Conservation (phyloP, 2,329 filamentous ascomycete species). For the Tolypocladium guangdongense region DNA sequence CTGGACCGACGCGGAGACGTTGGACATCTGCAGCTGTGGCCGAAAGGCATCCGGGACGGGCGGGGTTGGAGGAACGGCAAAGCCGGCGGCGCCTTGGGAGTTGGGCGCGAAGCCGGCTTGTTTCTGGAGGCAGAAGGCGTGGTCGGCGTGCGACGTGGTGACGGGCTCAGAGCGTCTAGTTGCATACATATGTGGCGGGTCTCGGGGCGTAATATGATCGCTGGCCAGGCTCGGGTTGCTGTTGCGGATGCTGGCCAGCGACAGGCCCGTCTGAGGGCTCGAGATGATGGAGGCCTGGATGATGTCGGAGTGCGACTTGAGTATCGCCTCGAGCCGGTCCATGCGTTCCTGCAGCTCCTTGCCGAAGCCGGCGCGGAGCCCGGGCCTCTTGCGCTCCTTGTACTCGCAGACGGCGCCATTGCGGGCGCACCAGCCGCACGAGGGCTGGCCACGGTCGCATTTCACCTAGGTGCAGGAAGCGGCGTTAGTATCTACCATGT, state of each 20-base stretch:
- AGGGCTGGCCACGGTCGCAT: conserved; percentile 66
- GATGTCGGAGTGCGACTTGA: conserved; percentile 55
- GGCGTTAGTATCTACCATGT: background rate
- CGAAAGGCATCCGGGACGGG: conserved; percentile 39
- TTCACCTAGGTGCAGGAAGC: conserved; percentile 42
- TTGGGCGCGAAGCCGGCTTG: conserved; percentile 36
- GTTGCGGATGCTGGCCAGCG: conserved; percentile 32
- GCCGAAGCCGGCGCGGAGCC: conserved; percentile 56
- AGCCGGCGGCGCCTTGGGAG: conserved; percentile 35
- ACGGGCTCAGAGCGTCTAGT: conserved; percentile 33
- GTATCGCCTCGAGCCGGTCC: conserved; percentile 56
- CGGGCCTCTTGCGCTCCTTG: conserved; percentile 58
- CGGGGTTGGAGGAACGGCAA: conserved; percentile 35
- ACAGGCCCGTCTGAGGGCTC: conserved; percentile 16
- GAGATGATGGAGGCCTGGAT: conserved; percentile 44
- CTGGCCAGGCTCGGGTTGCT: conserved; percentile 41
- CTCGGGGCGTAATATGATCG: conserved; percentile 45
- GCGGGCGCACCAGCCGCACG: conserved; percentile 56
- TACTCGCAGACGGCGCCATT: conserved; percentile 56
- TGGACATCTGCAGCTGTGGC: conserved; percentile 29
- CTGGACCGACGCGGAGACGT: conserved; percentile 26
- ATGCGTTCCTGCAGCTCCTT: conserved; percentile 63
- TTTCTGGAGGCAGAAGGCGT: conserved; percentile 50
- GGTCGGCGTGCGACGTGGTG: conserved; percentile 45
- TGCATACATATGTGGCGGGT: conserved; percentile 32